These are phyloP conservation scores for Fusarium tuaranense DNA, from an alignment of 2,329 filamentous ascomycete genomes.

Conservation along the genomic window DNA sequence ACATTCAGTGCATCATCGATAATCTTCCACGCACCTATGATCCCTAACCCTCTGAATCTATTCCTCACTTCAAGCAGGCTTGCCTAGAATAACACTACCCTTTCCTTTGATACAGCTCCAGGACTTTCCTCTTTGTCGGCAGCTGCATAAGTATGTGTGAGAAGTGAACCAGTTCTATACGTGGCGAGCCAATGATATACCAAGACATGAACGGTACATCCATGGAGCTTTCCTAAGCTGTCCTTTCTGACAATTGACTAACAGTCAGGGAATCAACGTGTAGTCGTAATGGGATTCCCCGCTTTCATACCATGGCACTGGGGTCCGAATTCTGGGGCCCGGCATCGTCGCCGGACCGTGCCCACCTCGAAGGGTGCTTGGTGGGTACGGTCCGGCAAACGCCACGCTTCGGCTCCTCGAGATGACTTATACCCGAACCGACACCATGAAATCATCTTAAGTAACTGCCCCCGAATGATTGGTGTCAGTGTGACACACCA, in stretches of 20 bases:
- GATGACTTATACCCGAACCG: background rate
- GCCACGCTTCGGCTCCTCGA: background rate
- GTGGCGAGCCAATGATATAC: background rate
- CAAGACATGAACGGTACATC: background rate
- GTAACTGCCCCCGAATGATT: background rate
- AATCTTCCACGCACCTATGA: slow-evolving; percentile 49
- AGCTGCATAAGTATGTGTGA: too few relatives aligned
- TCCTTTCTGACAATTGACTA: background rate
- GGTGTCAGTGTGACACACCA: background rate
- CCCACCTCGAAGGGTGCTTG: background rate
- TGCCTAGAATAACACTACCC: slow-evolving; percentile 41
- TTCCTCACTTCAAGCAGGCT: slow-evolving; percentile 43
- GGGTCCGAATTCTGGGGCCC: background rate
- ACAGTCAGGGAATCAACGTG: background rate
- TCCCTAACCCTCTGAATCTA: slow-evolving; percentile 43
- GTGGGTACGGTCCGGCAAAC: background rate
- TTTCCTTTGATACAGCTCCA: slow-evolving; percentile 48
- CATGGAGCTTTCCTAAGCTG: background rate
- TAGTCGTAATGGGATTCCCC: background rate
- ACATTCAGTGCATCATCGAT: slow-evolving; percentile 37
- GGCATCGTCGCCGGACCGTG: background rate
- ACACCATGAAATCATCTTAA: background rate
- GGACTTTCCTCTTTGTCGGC: slow-evolving; percentile 12
- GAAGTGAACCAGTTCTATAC: background rate
- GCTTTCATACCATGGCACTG: background rate